A percentile compares a stretch with the other conserved stretches of the same genome.
Evolutionary conservation across 805 yeast genomes (phyloP).

Genomic region (Zygoascus tannicola): DNA sequence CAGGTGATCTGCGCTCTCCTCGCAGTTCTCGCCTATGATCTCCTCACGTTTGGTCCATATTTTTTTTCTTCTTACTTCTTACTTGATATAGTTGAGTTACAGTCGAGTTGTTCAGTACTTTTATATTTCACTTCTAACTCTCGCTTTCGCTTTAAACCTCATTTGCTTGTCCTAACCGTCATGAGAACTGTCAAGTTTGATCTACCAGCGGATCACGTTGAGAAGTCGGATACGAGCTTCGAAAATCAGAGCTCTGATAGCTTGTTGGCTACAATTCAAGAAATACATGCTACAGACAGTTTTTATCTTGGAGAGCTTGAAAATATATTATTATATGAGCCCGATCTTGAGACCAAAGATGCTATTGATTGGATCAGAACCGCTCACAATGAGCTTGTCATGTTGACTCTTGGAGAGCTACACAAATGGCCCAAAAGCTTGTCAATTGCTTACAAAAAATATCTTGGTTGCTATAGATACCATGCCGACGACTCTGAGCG

Average conservation of each 20-base stretch:
- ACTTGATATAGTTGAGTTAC: too few relatives aligned
- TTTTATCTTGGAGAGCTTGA: slow-evolving; percentile 7
- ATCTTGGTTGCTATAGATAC: slow-evolving; percentile 10
- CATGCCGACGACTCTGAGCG: slow-evolving; percentile 11
- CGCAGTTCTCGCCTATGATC: too few relatives aligned
- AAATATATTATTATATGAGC: slow-evolving; percentile 1
- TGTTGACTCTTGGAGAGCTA: not conserved
- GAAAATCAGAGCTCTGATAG: not conserved
- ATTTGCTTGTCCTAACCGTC: not conserved
- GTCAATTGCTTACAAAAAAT: slow-evolving; percentile 1
- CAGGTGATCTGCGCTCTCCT: too few relatives aligned
- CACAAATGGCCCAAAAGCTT: slow-evolving; percentile 1
- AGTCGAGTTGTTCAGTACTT: too few relatives aligned
- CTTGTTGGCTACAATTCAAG: slow-evolving; percentile 1
- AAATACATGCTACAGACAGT: slow-evolving; percentile 5
- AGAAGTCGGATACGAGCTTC: not conserved
- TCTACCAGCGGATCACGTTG: not conserved
- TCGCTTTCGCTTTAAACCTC: too few relatives aligned
- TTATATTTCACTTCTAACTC: too few relatives aligned
- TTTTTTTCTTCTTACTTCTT: too few relatives aligned
- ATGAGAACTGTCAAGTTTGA: not conserved
- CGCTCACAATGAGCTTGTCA: not conserved
- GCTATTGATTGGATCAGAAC: slow-evolving; percentile 3
- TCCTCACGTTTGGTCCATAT: too few relatives aligned
- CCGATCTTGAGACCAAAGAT: slow-evolving; percentile 1